Conservation (phyloP, 2,329 filamentous ascomycete genomes). For the Verruconis gallopava region DNA sequence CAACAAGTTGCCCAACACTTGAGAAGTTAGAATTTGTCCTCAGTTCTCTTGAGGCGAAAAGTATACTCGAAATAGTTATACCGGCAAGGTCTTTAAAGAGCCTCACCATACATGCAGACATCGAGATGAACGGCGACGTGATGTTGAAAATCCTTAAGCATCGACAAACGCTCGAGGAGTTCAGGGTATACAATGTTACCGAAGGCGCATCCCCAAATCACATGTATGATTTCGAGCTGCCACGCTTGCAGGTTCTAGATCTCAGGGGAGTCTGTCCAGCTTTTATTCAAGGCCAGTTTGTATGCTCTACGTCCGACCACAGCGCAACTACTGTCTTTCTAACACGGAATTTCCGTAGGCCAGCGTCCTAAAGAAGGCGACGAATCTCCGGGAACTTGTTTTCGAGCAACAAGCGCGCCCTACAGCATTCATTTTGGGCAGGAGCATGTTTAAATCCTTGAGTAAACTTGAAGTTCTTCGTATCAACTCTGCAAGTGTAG, state of each 20-base stretch:
- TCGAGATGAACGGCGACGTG: slow-evolving; percentile 17
- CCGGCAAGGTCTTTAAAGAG: slow-evolving; percentile 17
- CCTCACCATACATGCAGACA: slow-evolving; percentile 16
- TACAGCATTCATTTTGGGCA: too few relatives aligned
- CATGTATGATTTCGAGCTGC: background rate
- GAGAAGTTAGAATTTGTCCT: slow-evolving; percentile 20
- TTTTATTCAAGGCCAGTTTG: too few relatives aligned
- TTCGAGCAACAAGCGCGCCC: too few relatives aligned
- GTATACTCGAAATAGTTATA: slow-evolving; percentile 20
- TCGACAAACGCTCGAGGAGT: slow-evolving; percentile 16
- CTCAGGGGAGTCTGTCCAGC: too few relatives aligned
- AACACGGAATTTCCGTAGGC: too few relatives aligned
- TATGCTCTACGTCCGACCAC: too few relatives aligned
- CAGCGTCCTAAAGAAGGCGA: background rate
- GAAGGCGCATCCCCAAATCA: background rate
- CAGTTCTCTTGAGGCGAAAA: slow-evolving; percentile 14
- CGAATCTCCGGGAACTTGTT: background rate
- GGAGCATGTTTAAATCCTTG: too few relatives aligned
- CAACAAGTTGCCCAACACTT: slow-evolving; percentile 24
- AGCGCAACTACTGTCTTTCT: too few relatives aligned
- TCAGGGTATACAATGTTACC: background rate
- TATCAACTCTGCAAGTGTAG: too few relatives aligned
- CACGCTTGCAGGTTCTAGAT: background rate
- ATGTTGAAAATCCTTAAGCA: slow-evolving; percentile 19
- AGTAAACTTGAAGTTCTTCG: too few relatives aligned